A percentile compares a stretch with the other conserved stretches of the same genome.
Conservation (phyloP, 2,329 filamentous ascomycete species). For the Corniculantispora saksenae region DNA sequence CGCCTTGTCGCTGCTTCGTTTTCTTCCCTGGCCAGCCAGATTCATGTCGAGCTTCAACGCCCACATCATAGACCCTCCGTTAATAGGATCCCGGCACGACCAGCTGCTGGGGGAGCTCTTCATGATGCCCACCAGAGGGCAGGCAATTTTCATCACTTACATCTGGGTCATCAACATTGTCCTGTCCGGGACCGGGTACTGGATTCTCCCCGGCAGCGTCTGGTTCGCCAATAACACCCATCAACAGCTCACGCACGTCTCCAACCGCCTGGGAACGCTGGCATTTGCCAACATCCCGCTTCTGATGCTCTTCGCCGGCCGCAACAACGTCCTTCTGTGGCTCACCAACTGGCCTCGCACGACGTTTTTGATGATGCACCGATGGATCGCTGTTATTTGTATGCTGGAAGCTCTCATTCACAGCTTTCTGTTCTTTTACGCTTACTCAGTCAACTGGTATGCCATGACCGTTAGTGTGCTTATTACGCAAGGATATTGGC, state of each 20-base stretch:
- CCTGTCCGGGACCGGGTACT: conserved; percentile 31
- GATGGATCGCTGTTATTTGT: conserved; percentile 45
- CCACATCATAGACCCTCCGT: conserved; percentile 25
- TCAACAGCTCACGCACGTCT: conserved; percentile 34
- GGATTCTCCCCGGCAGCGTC: conserved; percentile 28
- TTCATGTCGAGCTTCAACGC: conserved; percentile 19
- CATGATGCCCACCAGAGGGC: conserved; percentile 38
- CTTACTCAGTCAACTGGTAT: conserved; percentile 28
- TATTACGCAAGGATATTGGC: conserved; percentile 33
- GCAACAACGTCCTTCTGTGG: conserved; percentile 48
- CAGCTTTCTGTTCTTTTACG: conserved; percentile 36
- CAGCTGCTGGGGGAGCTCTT: conserved; percentile 20
- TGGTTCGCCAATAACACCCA: conserved; percentile 27
- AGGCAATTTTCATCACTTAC: conserved; percentile 39
- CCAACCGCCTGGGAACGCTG: conserved; percentile 40
- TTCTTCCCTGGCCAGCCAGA: conserved; percentile 25
- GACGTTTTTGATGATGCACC: conserved; percentile 49
- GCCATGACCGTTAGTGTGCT: conserved; percentile 13
- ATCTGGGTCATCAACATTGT: conserved; percentile 37
- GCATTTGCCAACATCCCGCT: conserved; percentile 41
- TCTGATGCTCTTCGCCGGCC: conserved; percentile 40
- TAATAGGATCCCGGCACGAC: conserved; percentile 22
- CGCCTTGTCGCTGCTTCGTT: conserved; percentile 32
- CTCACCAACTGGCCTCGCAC: conserved; percentile 48
- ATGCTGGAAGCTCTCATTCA: conserved; percentile 46